Base-by-base conservation (phyloP, 2,329 filamentous ascomycete genomes). In the Endothia cerciana region DNA sequence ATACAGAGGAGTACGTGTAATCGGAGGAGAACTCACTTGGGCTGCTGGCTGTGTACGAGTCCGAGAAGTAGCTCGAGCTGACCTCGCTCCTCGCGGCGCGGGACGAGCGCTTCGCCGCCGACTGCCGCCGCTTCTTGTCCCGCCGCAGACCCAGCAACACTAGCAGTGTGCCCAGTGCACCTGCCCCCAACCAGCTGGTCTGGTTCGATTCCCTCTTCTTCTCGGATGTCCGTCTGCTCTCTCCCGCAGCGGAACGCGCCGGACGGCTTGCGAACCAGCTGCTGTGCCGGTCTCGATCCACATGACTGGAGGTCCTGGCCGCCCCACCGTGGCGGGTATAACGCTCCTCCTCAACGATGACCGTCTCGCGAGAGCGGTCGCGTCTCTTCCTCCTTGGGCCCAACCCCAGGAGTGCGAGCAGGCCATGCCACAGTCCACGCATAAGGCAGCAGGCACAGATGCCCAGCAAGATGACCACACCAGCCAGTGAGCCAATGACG, bases 371-470 rank as follows among this genome's bases (percentile, higher is more conserved):
- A 7, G 55, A 41, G 5, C 55, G 55, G 68, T 87, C 86, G 30
- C 82, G 76, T 62, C 77, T 78, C 70, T 77, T 78, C 69, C 79
- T 80, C 70, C 81, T 81, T 71, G 80, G 81, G 71, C 87, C 83
- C 51, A 87, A 74, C 40, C 89, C 89, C 69, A 92, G 86, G 70
- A 91, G 75, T 59, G 84, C 85, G 60, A 87, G 75, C 49, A 88
- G 72, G 40, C 81, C 83, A 69, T 86, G 82, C 83, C 87, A 90
- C 53, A 89, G 79, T 17, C 86, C 86, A 69, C 85, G 83, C 66
- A 85, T 82, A 67, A 89, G 88, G 80, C 90, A 92, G 83, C 88
- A 93, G 79, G 91, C 88, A 81, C 90, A 93, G 73, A 93, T 78
- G 8, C 91, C 83, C 4, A 89, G 79, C 28, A 94, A 84, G 2